These are phyloP conservation scores for Myrica gale DNA, from an alignment of 306 rosid genomes.

Conservation along the genomic window DNA sequence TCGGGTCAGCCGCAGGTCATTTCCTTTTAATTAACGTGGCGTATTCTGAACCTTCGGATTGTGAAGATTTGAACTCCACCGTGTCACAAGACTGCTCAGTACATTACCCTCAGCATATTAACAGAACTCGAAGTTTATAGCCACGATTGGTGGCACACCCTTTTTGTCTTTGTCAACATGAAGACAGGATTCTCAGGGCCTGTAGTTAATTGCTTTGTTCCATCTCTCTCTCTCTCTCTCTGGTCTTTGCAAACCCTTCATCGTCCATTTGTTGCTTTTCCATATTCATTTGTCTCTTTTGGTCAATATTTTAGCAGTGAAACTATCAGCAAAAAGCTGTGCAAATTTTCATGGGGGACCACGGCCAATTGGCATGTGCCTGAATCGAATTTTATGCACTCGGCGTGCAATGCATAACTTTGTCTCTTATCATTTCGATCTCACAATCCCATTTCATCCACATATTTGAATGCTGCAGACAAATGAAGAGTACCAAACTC, in stretches of 20 bases:
- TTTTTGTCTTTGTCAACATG: background rate
- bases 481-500: slow-evolving; percentile 25
- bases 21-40: no score
- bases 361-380: slow-evolving; percentile 10
- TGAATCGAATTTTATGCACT: background rate
- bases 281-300: background rate
- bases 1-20: no score
- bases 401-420: background rate
- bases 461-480: slow-evolving; percentile 31
- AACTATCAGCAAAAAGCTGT: background rate
- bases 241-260: background rate
- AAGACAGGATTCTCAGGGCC: background rate
- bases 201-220: background rate
- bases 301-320: background rate
- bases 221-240: background rate
- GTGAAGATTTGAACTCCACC: no score
- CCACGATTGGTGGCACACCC: slow-evolving; percentile 2
- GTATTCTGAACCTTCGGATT: no score
- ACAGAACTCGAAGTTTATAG: background rate
- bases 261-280: background rate
- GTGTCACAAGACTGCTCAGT: no score
- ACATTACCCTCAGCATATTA: no score
- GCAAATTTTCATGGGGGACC: slow-evolving; percentile 8
- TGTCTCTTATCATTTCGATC: slow-evolving; percentile 7
- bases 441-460: slow-evolving; percentile 23